Evolutionary conservation across 2,329 filamentous ascomycete genomes (phyloP).

Genomic region (Macrophomina phaseolina): DNA sequence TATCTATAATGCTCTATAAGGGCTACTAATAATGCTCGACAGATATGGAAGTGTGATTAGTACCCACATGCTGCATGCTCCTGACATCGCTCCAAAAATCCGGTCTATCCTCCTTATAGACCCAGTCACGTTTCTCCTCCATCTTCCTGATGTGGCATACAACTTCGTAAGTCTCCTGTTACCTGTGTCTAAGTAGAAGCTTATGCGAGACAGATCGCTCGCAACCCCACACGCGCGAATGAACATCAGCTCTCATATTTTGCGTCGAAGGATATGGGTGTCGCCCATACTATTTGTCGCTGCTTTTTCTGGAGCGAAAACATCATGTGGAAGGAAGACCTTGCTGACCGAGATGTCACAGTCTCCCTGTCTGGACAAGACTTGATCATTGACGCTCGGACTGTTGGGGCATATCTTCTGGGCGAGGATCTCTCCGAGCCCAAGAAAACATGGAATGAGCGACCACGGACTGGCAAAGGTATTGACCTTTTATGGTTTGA

Average conservation of each 20-base stretch:
- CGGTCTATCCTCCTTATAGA: conserved; percentile 61
- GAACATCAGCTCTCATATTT: conserved; percentile 76
- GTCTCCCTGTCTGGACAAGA: conserved; percentile 66
- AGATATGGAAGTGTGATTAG: conserved; percentile 46
- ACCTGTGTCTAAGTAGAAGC: conserved; percentile 34
- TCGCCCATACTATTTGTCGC: conserved; percentile 67
- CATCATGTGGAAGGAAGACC: conserved; percentile 71
- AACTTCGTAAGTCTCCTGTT: conserved; percentile 62
- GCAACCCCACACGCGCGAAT: conserved; percentile 57
- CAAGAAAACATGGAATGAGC: conserved; percentile 20
- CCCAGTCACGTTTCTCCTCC: conserved; percentile 70
- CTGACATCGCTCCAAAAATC: conserved; percentile 52
- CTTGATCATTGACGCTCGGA: conserved; percentile 67
- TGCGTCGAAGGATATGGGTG: conserved; percentile 69
- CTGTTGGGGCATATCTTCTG: conserved; percentile 64
- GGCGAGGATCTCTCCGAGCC: conserved; percentile 34
- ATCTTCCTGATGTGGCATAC: conserved; percentile 72
- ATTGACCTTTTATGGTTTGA: conserved; percentile 67
- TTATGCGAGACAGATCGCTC: conserved; percentile 15
- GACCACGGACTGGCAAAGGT: conserved; percentile 43
- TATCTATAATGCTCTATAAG: no score
- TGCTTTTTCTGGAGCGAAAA: conserved; percentile 77
- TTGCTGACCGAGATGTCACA: conserved; percentile 55
- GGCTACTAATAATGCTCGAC: no score
- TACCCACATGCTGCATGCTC: conserved; percentile 64